Conservation (phyloP, 768 basidiomycete genomes). For the Fomitopsis pulvina region DNA sequence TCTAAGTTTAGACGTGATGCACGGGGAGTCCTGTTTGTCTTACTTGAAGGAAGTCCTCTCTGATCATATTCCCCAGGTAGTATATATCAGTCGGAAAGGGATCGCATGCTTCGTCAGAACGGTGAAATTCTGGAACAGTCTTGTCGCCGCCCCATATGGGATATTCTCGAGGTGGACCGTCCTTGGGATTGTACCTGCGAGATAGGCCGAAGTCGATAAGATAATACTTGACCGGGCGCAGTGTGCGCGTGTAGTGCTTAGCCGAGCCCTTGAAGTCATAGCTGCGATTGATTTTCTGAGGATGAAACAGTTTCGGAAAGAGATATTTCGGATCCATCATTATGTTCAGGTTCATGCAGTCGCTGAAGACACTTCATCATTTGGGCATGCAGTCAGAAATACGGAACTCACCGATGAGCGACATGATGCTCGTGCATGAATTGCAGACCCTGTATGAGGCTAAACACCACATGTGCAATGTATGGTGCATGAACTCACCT, state of each 20-base stretch:
- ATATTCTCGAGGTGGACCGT: slow-evolving; percentile 2
- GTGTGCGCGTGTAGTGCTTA: slow-evolving; percentile 20
- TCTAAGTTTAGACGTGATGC: no score
- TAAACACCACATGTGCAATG: not conserved
- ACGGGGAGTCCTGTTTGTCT: no score
- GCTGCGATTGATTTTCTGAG: not conserved
- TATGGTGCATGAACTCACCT: slow-evolving; percentile 16
- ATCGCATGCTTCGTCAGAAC: not conserved
- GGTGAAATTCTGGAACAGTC: slow-evolving; percentile 15
- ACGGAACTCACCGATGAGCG: slow-evolving; percentile 5
- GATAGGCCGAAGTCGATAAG: slow-evolving; percentile 18
- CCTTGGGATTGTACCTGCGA: slow-evolving; percentile 19
- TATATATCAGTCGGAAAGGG: slow-evolving; percentile 18
- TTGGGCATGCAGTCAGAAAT: not conserved
- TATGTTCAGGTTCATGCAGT: slow-evolving; percentile 12
- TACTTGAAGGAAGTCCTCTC: slow-evolving; percentile 7
- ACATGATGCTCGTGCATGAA: slow-evolving; percentile 9
- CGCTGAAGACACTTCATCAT: not conserved
- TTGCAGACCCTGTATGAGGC: slow-evolving; percentile 1
- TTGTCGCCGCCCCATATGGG: slow-evolving; percentile 11
- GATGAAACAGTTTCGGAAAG: slow-evolving; percentile 8
- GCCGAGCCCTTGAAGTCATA: slow-evolving; percentile 8
- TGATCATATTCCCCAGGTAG: slow-evolving; percentile 12
- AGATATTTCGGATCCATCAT: slow-evolving; percentile 10
- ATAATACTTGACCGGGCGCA: slow-evolving; percentile 20